A percentile compares a stretch with the other conserved stretches of the same genome.
Evolutionary conservation across 352 stramenopile species (phyloP).

Genomic region (Phytopythium aichiense): DNA sequence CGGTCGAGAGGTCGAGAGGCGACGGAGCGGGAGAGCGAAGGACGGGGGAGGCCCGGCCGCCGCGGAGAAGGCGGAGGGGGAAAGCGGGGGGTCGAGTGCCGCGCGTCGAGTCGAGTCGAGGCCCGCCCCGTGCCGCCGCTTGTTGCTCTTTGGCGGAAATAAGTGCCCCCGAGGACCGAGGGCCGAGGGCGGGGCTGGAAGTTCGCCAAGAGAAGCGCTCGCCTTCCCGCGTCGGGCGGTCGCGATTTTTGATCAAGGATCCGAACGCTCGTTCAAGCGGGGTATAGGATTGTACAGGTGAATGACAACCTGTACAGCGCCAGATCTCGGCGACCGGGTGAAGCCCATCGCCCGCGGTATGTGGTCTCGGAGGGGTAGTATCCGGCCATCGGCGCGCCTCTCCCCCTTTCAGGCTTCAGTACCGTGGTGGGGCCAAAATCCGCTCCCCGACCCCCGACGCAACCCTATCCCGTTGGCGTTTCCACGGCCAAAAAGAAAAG

Average conservation of each 20-base stretch:
- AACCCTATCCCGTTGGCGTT: background rate
- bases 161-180: slow-evolving; percentile 5
- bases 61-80: background rate
- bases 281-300: too few species aligned
- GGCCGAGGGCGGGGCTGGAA: background rate
- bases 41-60: background rate
- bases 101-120: background rate
- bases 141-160: slow-evolving; percentile 6
- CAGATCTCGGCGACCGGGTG: too few species aligned
- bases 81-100: background rate
- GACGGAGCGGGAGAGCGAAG: background rate
- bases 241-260: too few species aligned
- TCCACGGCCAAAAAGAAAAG: background rate
- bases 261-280: too few species aligned
- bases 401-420: background rate
- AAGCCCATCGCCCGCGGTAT: background rate
- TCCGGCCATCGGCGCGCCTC: background rate
- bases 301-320: too few species aligned
- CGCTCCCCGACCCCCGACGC: background rate
- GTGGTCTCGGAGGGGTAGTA: background rate
- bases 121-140: background rate
- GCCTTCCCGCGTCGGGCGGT: background rate
- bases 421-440: background rate
- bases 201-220: background rate
- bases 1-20: background rate